Base-by-base conservation (phyloP, 2,329 filamentous ascomycete genomes). In the Zymoseptoria ardabiliae region DNA sequence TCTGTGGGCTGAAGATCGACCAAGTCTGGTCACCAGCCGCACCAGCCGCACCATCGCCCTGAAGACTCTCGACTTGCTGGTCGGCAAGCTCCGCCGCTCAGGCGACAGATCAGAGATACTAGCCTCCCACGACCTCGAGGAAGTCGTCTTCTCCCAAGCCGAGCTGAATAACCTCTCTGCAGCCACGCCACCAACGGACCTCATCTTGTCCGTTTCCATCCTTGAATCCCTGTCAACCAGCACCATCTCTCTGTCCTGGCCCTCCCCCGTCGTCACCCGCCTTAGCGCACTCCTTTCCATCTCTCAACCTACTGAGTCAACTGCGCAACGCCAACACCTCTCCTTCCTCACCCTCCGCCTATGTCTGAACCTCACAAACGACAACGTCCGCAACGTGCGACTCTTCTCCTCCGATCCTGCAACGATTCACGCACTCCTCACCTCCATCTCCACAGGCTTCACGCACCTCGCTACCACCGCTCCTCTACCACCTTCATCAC, bases 331-430 rank as follows among this genome's bases (percentile, higher is more conserved):
- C 4, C 62, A 61, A 19, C 63, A 69, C 22, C 61, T 70, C 1
- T 60, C 61, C 4, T 71, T 71, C 56, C 73, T 85, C 19, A 75
- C 84, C 25, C 77, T 93, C 53, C 85, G 89, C 58, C 80, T 97
- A 3, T 86, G 90, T 41, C 82, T 96, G 63, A 96, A 96, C 68
- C 81, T 92, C 54, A 94, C 91, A 8, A 96, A 96, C 76, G 90
- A 91, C 66, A 89, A 89, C 62, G 75, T 82, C 0, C 77, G 79
- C 13, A 85, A 90, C 11, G 91, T 89, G 49, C 81, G 84, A 28
- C 77, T 83, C 2, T 91, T 96, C 67, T 82, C 87, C 70, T 77
- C 48, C 67, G 35, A 50, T 1, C 73, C 59, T 2, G 76, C 78
- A 0, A 80, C 88, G 23, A 78, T 84, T 5, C 72, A 73, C 19